Evolutionary conservation across 352 stramenopile species (phyloP).

Genomic region (Phytophthora ohioensis): DNA sequence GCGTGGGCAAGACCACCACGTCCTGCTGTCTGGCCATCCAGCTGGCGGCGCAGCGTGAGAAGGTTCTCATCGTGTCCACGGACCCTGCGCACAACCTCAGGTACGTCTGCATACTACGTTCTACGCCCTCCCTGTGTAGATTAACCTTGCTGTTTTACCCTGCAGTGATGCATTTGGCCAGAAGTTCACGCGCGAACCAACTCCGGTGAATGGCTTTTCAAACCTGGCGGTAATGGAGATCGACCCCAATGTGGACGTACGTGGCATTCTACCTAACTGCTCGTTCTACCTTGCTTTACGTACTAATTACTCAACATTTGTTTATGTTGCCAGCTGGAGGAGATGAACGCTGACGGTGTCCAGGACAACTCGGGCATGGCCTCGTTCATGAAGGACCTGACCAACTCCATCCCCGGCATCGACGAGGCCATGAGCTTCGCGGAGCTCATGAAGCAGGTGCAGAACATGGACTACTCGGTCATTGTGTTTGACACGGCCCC

Average conservation of each 20-base stretch:
- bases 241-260: constrained; percentile 91
- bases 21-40: constrained; percentile 97
- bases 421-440: constrained; percentile 99
- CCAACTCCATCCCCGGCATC: constrained; percentile 98
- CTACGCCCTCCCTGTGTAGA: background rate
- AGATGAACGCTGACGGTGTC: constrained; percentile 84
- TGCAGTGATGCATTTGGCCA: constrained; percentile 98
- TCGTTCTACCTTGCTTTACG: constrained; percentile 6
- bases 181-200: constrained; percentile 98
- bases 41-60: constrained; percentile 91
- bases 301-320: constrained; percentile 9
- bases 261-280: constrained; percentile 8
- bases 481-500: constrained; percentile 99
- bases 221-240: constrained; percentile 99
- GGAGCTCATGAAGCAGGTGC: constrained; percentile 98
- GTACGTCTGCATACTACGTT: constrained; percentile 32
- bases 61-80: constrained; percentile 99
- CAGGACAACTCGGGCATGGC: constrained; percentile 91
- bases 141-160: background rate
- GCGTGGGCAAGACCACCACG: constrained; percentile 98
- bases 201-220: constrained; percentile 96
- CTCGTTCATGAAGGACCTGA: constrained; percentile 97
- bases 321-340: constrained; percentile 55
- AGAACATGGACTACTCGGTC: constrained; percentile 98
- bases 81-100: constrained; percentile 99